Percentiles rank a stretch among this genome's conserved stretches.
Conservation (phyloP, 805 yeast genomes). For the Limtongozyma cylindracea region DNA sequence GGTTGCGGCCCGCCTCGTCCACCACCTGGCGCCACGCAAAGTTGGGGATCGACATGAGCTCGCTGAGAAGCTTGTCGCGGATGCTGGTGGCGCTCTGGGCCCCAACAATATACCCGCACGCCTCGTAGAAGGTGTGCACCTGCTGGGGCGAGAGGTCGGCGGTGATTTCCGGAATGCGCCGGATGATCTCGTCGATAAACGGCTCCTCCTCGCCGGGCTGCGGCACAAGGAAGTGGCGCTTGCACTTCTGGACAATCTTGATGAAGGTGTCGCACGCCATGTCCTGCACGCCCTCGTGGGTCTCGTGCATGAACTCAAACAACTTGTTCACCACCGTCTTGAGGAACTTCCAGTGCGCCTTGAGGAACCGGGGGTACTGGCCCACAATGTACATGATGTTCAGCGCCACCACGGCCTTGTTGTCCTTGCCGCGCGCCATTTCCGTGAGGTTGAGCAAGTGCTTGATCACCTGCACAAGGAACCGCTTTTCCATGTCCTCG, state of each 20-base stretch:
- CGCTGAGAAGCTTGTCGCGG: slow-evolving; percentile 47
- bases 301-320: slow-evolving; percentile 98
- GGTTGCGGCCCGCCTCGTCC: slow-evolving; percentile 63
- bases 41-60: slow-evolving; percentile 80
- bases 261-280: slow-evolving; percentile 99
- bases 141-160: slow-evolving; percentile 92
- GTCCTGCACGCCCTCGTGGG: slow-evolving; percentile 99
- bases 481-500: slow-evolving; percentile 90
- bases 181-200: slow-evolving; percentile 72
- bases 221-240: slow-evolving; percentile 75
- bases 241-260: slow-evolving; percentile 86
- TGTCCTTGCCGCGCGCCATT: slow-evolving; percentile 90
- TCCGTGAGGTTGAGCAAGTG: slow-evolving; percentile 82
- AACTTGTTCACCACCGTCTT: slow-evolving; percentile 89
- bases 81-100: slow-evolving; percentile 54
- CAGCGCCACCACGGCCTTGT: slow-evolving; percentile 98
- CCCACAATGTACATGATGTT: slow-evolving; percentile 99
- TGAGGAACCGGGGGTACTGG: slow-evolving; percentile 90
- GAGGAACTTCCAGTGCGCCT: slow-evolving; percentile 94
- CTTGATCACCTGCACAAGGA: slow-evolving; percentile 79
- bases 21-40: slow-evolving; percentile 86
- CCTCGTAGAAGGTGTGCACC: slow-evolving; percentile 92
- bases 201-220: slow-evolving; percentile 78
- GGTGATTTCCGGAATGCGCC: slow-evolving; percentile 63
- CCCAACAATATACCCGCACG: slow-evolving; percentile 81